Percentiles rank a stretch among this genome's conserved stretches.
phyloP scores from a whole-genome alignment of 768 basidiomycete species.

The Tricholoma terreum region DNA sequence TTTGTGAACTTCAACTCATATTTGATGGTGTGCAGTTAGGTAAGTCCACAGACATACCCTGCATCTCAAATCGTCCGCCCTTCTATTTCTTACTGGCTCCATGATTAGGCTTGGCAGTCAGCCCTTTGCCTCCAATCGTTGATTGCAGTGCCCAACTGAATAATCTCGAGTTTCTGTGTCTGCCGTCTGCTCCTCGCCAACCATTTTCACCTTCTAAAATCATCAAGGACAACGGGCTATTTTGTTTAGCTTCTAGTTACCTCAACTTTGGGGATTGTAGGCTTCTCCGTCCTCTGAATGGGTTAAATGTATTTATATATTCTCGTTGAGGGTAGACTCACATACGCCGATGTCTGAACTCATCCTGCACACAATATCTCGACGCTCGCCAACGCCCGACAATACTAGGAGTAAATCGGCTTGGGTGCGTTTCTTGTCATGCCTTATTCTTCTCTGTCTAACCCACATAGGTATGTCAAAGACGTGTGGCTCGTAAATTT shows the following conservation, averaged over 20 bases:
- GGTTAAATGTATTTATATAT: neutral
- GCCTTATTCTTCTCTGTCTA: constrained; percentile 4
- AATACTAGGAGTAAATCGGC: constrained; percentile 18
- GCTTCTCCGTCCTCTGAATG: constrained; percentile 13
- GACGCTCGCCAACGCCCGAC: constrained; percentile 11
- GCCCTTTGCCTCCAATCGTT: constrained; percentile 46
- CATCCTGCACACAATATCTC: constrained; percentile 30
- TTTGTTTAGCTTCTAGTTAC: constrained; percentile 51
- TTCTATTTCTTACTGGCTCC: neutral
- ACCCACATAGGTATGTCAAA: constrained; percentile 28
- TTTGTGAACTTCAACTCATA: constrained; percentile 56
- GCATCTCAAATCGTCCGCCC: neutral
- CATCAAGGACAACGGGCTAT: constrained; percentile 24
- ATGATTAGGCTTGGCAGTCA: constrained; percentile 36
- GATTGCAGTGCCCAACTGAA: constrained; percentile 34
- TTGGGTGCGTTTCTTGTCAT: constrained; percentile 36
- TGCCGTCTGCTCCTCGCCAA: constrained; percentile 10
- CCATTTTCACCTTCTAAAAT: constrained; percentile 13
- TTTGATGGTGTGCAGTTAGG: constrained; percentile 44
- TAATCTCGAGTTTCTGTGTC: constrained; percentile 45
- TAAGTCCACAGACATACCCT: constrained; percentile 23
- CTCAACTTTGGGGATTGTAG: constrained; percentile 64
- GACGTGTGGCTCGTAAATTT: constrained; percentile 37
- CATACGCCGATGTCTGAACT: constrained; percentile 40
- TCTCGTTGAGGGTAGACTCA: constrained; percentile 21